phyloP scores from a whole-genome alignment of 805 yeast species.

The Wickerhamiella vanderwaltii region DNA sequence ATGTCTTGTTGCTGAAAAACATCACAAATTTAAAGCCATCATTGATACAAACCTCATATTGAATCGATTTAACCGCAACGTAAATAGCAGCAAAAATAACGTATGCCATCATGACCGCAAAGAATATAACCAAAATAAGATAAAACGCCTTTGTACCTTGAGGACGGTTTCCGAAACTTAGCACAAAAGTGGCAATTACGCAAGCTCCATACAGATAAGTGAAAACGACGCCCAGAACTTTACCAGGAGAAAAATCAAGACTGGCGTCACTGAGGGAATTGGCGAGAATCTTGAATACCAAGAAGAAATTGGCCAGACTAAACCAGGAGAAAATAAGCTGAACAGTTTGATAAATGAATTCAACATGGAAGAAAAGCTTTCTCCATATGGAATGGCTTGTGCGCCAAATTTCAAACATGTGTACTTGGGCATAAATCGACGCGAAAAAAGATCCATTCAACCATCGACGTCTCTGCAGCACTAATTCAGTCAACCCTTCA shows the following conservation, averaged over 20 bases:
- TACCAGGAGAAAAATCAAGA: conserved; percentile 59
- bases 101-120: conserved; percentile 80
- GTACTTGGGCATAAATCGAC: conserved; percentile 72
- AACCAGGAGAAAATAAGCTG: conserved; percentile 82
- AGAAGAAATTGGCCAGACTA: conserved; percentile 76
- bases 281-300: conserved; percentile 81
- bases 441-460: conserved; percentile 94
- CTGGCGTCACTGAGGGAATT: conserved; percentile 55
- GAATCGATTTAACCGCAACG: conserved; percentile 62
- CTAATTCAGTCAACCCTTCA: conserved; percentile 69
- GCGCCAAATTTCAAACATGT: conserved; percentile 62
- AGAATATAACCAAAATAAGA: conserved; percentile 57
- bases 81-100: conserved; percentile 79
- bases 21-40: conserved; percentile 33
- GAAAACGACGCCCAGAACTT: conserved; percentile 61
- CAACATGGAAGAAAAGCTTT: conserved; percentile 60
- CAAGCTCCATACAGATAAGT: conserved; percentile 78
- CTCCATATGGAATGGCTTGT: conserved; percentile 58
- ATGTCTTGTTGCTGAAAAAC: conserved; percentile 40
- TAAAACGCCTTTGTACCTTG: conserved; percentile 77
- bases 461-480: conserved; percentile 92
- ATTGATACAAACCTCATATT: conserved; percentile 38
- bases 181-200: conserved; percentile 70
- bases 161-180: conserved; percentile 90
- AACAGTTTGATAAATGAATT: conserved; percentile 65